These are phyloP conservation scores for Beauveria scarabaeidicola DNA, from an alignment of 2,329 filamentous ascomycete species.

Conservation along the genomic window DNA sequence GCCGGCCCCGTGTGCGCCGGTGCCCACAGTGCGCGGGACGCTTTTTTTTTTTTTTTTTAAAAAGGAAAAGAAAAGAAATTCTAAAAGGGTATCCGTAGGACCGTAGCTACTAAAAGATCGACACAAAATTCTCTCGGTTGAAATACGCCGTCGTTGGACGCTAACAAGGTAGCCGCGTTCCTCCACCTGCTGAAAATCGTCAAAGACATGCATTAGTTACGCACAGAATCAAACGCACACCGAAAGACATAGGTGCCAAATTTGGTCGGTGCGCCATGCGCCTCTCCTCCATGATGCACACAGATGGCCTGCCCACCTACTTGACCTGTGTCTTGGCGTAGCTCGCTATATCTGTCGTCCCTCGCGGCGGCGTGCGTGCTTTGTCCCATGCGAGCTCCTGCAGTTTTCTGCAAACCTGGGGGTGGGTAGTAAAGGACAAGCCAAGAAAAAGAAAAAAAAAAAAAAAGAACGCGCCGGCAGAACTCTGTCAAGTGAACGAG, in stretches of 20 bases:
- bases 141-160: background rate
- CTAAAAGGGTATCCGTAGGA: too few relatives aligned
- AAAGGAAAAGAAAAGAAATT: background rate
- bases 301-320: too few relatives aligned
- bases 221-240: background rate
- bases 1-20: background rate
- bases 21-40: too few relatives aligned
- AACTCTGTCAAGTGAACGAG: background rate
- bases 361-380: background rate
- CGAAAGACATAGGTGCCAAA: conserved; percentile 1
- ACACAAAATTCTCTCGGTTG: too few relatives aligned
- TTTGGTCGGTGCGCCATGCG: conserved; percentile 4
- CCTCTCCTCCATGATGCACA: background rate
- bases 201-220: background rate
- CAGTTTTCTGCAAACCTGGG: background rate
- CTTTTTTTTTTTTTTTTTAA: too few relatives aligned
- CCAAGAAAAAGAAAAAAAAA: background rate
- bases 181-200: background rate
- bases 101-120: too few relatives aligned
- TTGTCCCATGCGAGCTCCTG: background rate
- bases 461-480: background rate
- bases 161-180: background rate
- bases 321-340: too few relatives aligned
- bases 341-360: background rate
- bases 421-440: background rate